These are phyloP conservation scores for Pulveroboletus frians DNA, from an alignment of 768 basidiomycete genomes.

Conservation along the genomic window DNA sequence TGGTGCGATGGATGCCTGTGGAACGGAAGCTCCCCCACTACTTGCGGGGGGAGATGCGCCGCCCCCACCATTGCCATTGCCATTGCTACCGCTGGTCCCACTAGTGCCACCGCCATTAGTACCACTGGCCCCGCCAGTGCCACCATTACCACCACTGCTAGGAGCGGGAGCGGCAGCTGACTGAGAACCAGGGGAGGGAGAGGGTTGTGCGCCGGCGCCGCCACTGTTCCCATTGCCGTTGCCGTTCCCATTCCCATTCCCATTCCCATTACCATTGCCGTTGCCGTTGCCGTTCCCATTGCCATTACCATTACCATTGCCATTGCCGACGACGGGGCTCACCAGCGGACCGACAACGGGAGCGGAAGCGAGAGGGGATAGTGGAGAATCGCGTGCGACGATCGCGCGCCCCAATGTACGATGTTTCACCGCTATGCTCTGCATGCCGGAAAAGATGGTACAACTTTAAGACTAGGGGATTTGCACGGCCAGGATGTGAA, in stretches of 20 bases:
- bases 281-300: too few species aligned
- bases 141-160: not conserved
- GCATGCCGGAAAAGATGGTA: slow-evolving; percentile 16
- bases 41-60: not conserved
- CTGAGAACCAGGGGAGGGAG: slow-evolving; percentile 2
- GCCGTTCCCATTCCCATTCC: too few species aligned
- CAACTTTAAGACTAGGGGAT: not conserved
- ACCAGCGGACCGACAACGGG: slow-evolving; percentile 38
- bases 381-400: slow-evolving; percentile 35
- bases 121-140: not conserved
- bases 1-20: not conserved
- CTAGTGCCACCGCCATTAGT: not conserved
- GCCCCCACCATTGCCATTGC: slow-evolving; percentile 1
- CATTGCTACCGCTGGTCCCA: too few species aligned
- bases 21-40: not conserved
- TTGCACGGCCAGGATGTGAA: not conserved
- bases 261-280: too few species aligned
- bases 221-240: too few species aligned
- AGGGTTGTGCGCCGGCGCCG: slow-evolving; percentile 1
- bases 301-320: not conserved
- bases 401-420: slow-evolving; percentile 9
- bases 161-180: not conserved
- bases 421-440: slow-evolving; percentile 2
- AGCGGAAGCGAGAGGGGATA: slow-evolving; percentile 24
- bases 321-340: slow-evolving; percentile 30